Percentiles rank a stretch among this genome's conserved stretches.
These are phyloP conservation scores for Catunica adiposa DNA, from an alignment of 2,329 filamentous ascomycete genomes.

Conservation along the genomic window DNA sequence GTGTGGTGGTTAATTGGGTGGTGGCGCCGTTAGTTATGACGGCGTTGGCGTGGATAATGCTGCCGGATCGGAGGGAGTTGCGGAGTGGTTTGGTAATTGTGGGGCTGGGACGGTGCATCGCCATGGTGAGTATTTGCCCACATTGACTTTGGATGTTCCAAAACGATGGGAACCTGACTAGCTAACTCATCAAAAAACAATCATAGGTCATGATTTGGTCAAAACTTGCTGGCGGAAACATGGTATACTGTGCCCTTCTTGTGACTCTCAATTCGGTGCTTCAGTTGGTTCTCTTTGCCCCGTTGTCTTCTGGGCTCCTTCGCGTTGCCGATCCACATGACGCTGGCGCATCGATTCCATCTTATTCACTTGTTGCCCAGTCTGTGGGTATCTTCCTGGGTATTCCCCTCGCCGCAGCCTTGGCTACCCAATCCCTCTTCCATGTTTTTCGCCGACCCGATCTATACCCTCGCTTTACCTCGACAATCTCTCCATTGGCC, in stretches of 20 bases:
- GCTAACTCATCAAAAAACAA: no score
- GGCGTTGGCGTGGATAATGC: constrained; percentile 50
- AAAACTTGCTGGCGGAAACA: constrained; percentile 50
- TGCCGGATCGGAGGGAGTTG: constrained; percentile 40
- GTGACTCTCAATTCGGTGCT: constrained; percentile 61
- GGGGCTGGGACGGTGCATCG: constrained; percentile 71
- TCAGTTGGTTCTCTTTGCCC: constrained; percentile 58
- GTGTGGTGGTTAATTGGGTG: constrained; percentile 66
- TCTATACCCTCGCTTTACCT: constrained; percentile 52
- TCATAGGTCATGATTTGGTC: constrained; percentile 50
- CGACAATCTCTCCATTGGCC: constrained; percentile 53
- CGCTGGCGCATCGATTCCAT: constrained; percentile 20
- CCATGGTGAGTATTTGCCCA: constrained; percentile 44
- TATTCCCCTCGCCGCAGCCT: constrained; percentile 63
- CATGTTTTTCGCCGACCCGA: neutral
- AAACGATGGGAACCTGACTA: neutral
- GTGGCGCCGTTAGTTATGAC: constrained; percentile 72
- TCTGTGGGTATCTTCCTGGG: constrained; percentile 75
- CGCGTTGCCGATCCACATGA: constrained; percentile 34
- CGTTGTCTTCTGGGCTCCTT: constrained; percentile 53
- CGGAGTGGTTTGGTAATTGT: constrained; percentile 63
- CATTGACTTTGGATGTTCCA: no score
- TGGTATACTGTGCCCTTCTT: constrained; percentile 68
- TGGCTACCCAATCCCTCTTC: constrained; percentile 43
- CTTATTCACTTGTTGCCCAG: constrained; percentile 53